Percentiles rank a stretch among this genome's conserved stretches.
phyloP scores from a whole-genome alignment of 2,329 filamentous ascomycete species.

The Venturiaceae sp. region DNA sequence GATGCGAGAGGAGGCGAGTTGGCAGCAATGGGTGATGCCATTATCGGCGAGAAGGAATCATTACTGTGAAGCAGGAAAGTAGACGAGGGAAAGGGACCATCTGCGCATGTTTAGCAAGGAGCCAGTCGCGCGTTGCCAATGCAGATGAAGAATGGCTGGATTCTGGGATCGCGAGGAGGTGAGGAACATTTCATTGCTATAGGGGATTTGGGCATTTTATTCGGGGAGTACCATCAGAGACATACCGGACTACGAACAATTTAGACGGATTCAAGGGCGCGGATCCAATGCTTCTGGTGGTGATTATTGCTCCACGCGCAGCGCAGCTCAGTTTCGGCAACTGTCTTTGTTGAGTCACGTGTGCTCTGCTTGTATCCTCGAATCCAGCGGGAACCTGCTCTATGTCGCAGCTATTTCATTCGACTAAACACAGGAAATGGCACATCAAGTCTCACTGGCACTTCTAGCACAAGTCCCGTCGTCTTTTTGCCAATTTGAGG shows the following conservation, averaged over 20 bases:
- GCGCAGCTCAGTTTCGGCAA: neutral
- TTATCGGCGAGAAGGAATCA: neutral
- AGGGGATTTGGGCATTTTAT: neutral
- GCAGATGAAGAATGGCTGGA: neutral
- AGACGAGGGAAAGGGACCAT: neutral
- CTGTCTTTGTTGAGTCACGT: neutral
- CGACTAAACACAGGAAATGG: neutral
- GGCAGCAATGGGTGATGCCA: neutral
- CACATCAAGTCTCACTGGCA: neutral
- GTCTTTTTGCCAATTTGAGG: neutral
- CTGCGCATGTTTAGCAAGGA: slow-evolving; percentile 2
- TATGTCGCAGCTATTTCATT: neutral
- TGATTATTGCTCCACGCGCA: slow-evolving; percentile 1
- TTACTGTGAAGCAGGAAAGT: neutral
- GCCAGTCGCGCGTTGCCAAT: neutral
- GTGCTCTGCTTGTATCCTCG: neutral
- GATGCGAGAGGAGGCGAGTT: neutral
- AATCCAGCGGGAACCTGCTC: neutral
- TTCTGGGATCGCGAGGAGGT: neutral
- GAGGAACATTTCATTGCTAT: neutral
- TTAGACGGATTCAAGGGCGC: neutral
- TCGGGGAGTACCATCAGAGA: neutral
- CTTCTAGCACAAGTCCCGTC: neutral
- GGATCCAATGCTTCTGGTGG: slow-evolving; percentile 3
- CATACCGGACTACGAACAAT: slow-evolving; percentile 3